Evolutionary conservation across 257 asterid genomes (phyloP).

Genomic region (Salvia miltiorrhiza): DNA sequence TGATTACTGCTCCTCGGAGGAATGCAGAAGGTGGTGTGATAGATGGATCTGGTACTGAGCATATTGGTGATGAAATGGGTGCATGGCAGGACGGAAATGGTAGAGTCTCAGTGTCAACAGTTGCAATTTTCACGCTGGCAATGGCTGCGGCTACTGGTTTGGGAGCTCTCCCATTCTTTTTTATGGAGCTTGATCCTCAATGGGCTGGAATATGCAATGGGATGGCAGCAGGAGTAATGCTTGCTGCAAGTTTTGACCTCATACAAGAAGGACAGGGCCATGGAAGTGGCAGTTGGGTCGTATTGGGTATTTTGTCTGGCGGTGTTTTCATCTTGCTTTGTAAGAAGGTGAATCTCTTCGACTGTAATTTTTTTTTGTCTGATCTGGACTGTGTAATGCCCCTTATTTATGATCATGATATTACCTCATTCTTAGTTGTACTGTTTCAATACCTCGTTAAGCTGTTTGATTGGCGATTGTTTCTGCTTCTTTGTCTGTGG

Average conservation of each 20-base stretch:
- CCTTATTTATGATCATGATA: constrained; percentile 10
- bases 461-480: neutral
- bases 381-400: neutral
- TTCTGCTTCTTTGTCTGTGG: neutral
- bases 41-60: constrained; percentile 89
- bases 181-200: constrained; percentile 93
- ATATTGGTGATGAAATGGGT: constrained; percentile 33
- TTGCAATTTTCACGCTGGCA: constrained; percentile 78
- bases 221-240: constrained; percentile 98
- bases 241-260: constrained; percentile 99
- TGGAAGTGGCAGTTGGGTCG: constrained; percentile 98
- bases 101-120: constrained; percentile 74
- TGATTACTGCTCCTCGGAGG: constrained; percentile 64
- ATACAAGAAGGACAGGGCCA: constrained; percentile 96
- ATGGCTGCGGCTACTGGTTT: constrained; percentile 99
- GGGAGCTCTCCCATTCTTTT: constrained; percentile 95
- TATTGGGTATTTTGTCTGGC: constrained; percentile 84
- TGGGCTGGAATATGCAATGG: constrained; percentile 99
- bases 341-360: constrained; percentile 63
- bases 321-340: constrained; percentile 93
- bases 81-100: constrained; percentile 42
- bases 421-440: neutral
- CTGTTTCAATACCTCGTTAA: neutral
- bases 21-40: constrained; percentile 60
- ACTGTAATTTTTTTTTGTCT: neutral